Evolutionary conservation across 1,284 basidiomycete genomes (phyloP).

Genomic region (Papiliotrema terrestris): DNA sequence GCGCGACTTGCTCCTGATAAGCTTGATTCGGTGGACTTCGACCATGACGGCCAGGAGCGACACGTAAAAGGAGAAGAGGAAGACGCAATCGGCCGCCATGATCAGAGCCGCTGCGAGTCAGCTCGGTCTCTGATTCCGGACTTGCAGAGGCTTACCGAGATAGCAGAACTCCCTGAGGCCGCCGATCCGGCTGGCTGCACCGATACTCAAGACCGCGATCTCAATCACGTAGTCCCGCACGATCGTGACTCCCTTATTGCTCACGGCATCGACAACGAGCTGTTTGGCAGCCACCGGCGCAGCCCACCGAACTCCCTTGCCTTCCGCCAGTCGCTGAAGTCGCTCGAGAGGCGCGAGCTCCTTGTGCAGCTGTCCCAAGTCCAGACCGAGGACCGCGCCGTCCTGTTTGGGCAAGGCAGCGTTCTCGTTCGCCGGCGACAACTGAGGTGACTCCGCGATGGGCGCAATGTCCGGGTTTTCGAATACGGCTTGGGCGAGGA

Average conservation of each 20-base stretch:
- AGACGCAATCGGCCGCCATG: conserved; percentile 78
- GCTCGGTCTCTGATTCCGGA: background rate
- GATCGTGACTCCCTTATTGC: conserved; percentile 73
- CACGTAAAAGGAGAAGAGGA: conserved; percentile 86
- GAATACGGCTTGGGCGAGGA: conserved; percentile 86
- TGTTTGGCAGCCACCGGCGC: conserved; percentile 66
- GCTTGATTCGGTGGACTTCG: conserved; percentile 66
- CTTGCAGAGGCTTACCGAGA: conserved; percentile 56
- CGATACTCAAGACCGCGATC: conserved; percentile 80
- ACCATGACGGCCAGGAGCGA: conserved; percentile 90
- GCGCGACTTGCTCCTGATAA: conserved; percentile 51
- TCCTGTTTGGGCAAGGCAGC: conserved; percentile 23
- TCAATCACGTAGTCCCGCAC: conserved; percentile 91
- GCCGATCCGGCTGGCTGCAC: conserved; percentile 80
- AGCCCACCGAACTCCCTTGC: conserved; percentile 52
- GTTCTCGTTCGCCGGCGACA: conserved; percentile 20
- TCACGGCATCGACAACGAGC: conserved; percentile 79
- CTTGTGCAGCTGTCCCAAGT: conserved; percentile 44
- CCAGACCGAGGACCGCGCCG: conserved; percentile 33
- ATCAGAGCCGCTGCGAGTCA: conserved; percentile 59
- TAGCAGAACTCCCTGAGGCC: conserved; percentile 94
- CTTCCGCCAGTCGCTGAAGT: conserved; percentile 46
- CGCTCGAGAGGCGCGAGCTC: conserved; percentile 46
- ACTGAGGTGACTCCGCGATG: conserved; percentile 50
- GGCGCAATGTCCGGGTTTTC: conserved; percentile 69